Conservation (phyloP, 768 basidiomycete genomes). For the Pholiota microspora region DNA sequence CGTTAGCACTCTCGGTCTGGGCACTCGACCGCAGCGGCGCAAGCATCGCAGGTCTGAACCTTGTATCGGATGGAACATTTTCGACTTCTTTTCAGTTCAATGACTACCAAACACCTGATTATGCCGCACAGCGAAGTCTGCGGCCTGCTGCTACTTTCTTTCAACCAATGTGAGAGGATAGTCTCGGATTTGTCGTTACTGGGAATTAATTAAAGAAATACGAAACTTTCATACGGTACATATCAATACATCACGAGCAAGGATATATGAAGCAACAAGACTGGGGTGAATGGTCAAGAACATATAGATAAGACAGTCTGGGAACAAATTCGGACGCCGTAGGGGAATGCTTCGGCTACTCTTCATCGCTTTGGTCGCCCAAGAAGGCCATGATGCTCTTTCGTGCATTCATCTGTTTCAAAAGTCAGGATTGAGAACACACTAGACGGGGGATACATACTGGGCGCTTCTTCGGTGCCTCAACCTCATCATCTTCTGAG, state of each 20-base stretch:
- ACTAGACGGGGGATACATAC: slow-evolving; percentile 26
- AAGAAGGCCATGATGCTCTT: slow-evolving; percentile 72
- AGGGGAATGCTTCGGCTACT: slow-evolving; percentile 24
- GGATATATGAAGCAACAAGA: not conserved
- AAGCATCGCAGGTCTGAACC: slow-evolving; percentile 36
- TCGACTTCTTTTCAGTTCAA: slow-evolving; percentile 34
- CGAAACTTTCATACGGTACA: too few species aligned
- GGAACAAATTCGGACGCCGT: too few species aligned
- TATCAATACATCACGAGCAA: not conserved
- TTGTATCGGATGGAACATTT: slow-evolving; percentile 46
- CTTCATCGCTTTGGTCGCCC: slow-evolving; percentile 63
- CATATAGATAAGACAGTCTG: too few species aligned
- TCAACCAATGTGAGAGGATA: slow-evolving; percentile 38
- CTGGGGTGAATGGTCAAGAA: too few species aligned
- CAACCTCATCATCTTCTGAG: slow-evolving; percentile 25
- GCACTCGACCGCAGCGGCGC: slow-evolving; percentile 43
- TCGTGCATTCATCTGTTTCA: slow-evolving; percentile 39
- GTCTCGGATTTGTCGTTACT: too few species aligned
- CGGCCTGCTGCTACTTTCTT: slow-evolving; percentile 27
- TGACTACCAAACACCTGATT: slow-evolving; percentile 44
- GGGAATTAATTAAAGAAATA: too few species aligned
- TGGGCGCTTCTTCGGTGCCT: slow-evolving; percentile 37
- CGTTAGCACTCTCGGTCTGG: slow-evolving; percentile 48
- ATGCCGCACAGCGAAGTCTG: slow-evolving; percentile 29
- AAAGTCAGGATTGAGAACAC: not conserved